phyloP scores from a whole-genome alignment of 2,329 filamentous ascomycete species.

The Cordyceps farinosa region DNA sequence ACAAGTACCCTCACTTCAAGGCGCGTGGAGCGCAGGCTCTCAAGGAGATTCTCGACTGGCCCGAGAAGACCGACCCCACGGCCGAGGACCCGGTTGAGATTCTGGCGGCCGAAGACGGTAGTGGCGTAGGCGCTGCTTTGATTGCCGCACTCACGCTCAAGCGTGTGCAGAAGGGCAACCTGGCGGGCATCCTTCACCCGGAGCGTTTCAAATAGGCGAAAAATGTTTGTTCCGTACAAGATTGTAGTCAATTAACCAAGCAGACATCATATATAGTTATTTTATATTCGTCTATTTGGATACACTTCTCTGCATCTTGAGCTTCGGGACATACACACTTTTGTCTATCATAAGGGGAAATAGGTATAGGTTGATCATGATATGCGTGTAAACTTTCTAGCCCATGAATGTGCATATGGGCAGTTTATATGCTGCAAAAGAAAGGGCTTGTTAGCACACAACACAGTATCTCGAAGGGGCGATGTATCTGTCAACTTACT shows the following conservation, averaged over 20 bases:
- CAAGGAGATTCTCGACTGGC: slow-evolving; percentile 94
- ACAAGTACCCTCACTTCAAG: slow-evolving; percentile 99
- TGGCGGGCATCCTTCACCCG: slow-evolving; percentile 61
- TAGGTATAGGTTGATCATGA: slow-evolving; percentile 2
- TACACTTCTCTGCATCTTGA: not conserved
- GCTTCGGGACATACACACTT: not conserved
- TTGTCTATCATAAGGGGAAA: slow-evolving; percentile 6
- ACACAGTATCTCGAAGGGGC: too few species aligned
- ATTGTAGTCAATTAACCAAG: not conserved
- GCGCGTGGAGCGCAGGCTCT: slow-evolving; percentile 82
- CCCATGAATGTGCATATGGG: slow-evolving; percentile 72
- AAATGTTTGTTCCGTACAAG: not conserved
- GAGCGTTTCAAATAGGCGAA: slow-evolving; percentile 51
- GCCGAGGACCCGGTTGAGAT: slow-evolving; percentile 86
- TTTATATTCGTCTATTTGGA: slow-evolving; percentile 1
- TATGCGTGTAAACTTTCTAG: slow-evolving; percentile 31
- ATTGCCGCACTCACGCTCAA: slow-evolving; percentile 75
- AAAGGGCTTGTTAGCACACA: slow-evolving; percentile 24
- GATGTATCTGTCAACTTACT: slow-evolving; percentile 42
- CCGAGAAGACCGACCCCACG: slow-evolving; percentile 60
- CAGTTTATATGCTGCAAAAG: slow-evolving; percentile 59
- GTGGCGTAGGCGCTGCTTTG: slow-evolving; percentile 91
- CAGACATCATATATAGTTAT: not conserved
- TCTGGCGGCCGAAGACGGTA: slow-evolving; percentile 88
- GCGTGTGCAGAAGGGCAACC: slow-evolving; percentile 59